Evolutionary conservation across 805 yeast species (phyloP).

Genomic region (Middelhovenomyces tepae): DNA sequence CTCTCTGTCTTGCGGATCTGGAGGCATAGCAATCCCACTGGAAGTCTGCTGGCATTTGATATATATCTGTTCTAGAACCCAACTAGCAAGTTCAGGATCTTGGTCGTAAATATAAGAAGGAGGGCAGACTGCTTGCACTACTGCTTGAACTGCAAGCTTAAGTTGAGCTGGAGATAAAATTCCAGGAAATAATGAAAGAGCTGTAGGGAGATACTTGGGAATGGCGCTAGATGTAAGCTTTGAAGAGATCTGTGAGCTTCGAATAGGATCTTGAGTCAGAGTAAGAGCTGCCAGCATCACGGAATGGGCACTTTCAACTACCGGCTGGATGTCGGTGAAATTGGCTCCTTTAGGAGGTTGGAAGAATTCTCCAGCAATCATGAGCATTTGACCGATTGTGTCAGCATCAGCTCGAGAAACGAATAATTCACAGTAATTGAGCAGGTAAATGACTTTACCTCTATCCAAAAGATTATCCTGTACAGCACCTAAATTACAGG

Average conservation of each 20-base stretch:
- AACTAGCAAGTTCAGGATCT: slow-evolving; percentile 21
- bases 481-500: slow-evolving; percentile 23
- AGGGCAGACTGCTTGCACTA: slow-evolving; percentile 38
- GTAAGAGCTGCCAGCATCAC: slow-evolving; percentile 36
- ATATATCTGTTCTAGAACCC: slow-evolving; percentile 36
- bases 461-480: slow-evolving; percentile 20
- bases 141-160: slow-evolving; percentile 46
- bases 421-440: slow-evolving; percentile 29
- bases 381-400: slow-evolving; percentile 22
- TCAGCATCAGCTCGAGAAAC: slow-evolving; percentile 27
- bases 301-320: slow-evolving; percentile 59
- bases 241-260: slow-evolving; percentile 35
- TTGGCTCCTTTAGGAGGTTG: slow-evolving; percentile 11
- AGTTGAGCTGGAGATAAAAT: slow-evolving; percentile 47
- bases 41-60: slow-evolving; percentile 22
- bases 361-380: too few relatives aligned
- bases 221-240: slow-evolving; percentile 31
- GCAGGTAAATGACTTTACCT: slow-evolving; percentile 21
- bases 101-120: slow-evolving; percentile 23
- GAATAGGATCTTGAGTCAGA: slow-evolving; percentile 10
- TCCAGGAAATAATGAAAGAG: slow-evolving; percentile 48
- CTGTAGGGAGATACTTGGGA: slow-evolving; percentile 37
- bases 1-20: slow-evolving; percentile 21
- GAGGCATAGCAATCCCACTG: slow-evolving; percentile 32
- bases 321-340: slow-evolving; percentile 17